Conservation (phyloP, 768 basidiomycete genomes). For the Russula olivacea region DNA sequence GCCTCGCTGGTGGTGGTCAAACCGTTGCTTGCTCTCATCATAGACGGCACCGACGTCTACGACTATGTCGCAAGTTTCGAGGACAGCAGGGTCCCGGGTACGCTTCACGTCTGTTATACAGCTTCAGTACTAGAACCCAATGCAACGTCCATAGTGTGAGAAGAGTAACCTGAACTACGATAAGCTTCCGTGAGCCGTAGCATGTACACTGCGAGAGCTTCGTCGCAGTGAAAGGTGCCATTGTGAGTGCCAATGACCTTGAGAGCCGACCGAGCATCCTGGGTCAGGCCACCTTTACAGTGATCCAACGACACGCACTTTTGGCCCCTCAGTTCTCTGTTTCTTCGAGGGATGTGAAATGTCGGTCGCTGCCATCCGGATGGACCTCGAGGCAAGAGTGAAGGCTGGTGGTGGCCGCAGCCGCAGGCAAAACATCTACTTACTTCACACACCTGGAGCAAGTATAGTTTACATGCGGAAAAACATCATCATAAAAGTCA, state of each 20-base stretch:
- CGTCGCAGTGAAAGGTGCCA: constrained; percentile 96
- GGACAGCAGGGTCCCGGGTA: constrained; percentile 60
- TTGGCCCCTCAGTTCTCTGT: constrained; percentile 41
- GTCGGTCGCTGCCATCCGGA: constrained; percentile 27
- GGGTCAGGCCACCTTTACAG: background rate
- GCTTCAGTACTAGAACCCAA: background rate
- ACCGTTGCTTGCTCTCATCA: constrained; percentile 68
- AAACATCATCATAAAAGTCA: background rate
- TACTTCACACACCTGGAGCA: background rate
- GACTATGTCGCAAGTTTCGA: constrained; percentile 85
- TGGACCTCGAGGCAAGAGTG: background rate
- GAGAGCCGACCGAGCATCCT: background rate
- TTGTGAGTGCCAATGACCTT: constrained; percentile 91
- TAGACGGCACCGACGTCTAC: constrained; percentile 96
- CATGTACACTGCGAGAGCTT: constrained; percentile 90
- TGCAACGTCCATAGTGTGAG: background rate
- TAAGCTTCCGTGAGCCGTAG: constrained; percentile 73
- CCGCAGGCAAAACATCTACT: background rate
- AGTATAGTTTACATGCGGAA: background rate
- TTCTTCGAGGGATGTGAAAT: constrained; percentile 34
- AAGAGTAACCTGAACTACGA: constrained; percentile 58
- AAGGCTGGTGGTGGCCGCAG: background rate
- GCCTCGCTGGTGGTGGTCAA: constrained; percentile 95
- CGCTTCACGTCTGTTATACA: constrained; percentile 48
- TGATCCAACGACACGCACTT: constrained; percentile 21